Percentiles rank a stretch among this genome's conserved stretches.
phyloP scores from a whole-genome alignment of 331 rosid genomes.

The Acacia concinna region DNA sequence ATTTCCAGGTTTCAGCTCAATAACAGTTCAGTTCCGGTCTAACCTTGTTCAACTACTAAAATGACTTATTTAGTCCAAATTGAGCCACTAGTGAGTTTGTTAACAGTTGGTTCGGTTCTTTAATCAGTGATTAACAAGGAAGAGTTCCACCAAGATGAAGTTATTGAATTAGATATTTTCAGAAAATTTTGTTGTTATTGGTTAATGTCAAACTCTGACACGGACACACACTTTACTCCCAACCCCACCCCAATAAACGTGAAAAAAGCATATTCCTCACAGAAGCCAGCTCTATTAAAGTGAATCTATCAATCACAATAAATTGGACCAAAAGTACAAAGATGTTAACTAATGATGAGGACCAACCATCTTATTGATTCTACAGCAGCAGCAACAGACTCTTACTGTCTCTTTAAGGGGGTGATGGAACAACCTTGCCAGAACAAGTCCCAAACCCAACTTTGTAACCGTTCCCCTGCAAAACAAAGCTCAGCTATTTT shows the following conservation, averaged over 20 bases:
- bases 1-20: not conserved
- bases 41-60: not conserved
- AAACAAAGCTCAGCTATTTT: slow-evolving; percentile 17
- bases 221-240: not conserved
- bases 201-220: not conserved
- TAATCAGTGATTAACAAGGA: not conserved
- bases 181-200: not conserved
- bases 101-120: not conserved
- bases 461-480: slow-evolving; percentile 82
- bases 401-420: slow-evolving; percentile 37
- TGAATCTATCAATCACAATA: not conserved
- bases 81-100: not conserved
- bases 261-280: not conserved
- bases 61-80: not conserved
- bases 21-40: not conserved
- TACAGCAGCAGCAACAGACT: slow-evolving; percentile 6
- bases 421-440: slow-evolving; percentile 75
- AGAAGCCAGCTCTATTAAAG: slow-evolving; percentile 33
- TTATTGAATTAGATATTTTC: not conserved
- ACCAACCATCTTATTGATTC: not conserved
- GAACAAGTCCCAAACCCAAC: slow-evolving; percentile 83
- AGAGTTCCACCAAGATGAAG: not conserved
- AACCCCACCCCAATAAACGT: not conserved
- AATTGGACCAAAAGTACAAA: slow-evolving; percentile 18
- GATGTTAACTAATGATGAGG: not conserved